phyloP scores from a whole-genome alignment of 1,284 basidiomycete species.

The Thecaphora thlaspeos region DNA sequence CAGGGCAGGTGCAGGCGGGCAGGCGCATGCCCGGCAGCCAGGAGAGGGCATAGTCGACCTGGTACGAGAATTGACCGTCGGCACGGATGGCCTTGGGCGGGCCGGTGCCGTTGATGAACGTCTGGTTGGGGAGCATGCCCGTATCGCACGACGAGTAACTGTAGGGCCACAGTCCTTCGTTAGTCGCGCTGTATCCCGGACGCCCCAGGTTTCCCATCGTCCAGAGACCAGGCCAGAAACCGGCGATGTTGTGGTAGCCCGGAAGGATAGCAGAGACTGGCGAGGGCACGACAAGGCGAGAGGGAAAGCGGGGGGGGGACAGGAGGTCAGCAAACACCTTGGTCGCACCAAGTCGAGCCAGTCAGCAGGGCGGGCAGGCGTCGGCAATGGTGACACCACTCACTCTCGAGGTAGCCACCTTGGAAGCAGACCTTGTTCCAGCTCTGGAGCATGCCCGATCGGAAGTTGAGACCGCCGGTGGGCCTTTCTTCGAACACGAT shows the following conservation, averaged over 20 bases:
- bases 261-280: slow-evolving; percentile 23
- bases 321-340: no score
- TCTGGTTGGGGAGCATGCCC: slow-evolving; percentile 52
- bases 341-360: not conserved
- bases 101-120: slow-evolving; percentile 36
- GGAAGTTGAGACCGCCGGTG: slow-evolving; percentile 53
- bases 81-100: slow-evolving; percentile 34
- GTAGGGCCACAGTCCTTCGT: slow-evolving; percentile 59
- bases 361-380: not conserved
- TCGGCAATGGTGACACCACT: not conserved
- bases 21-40: slow-evolving; percentile 51
- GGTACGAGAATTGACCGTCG: slow-evolving; percentile 19
- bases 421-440: slow-evolving; percentile 59
- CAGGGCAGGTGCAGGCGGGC: slow-evolving; percentile 50
- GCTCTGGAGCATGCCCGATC: slow-evolving; percentile 53
- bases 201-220: slow-evolving; percentile 53
- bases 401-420: slow-evolving; percentile 53
- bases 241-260: slow-evolving; percentile 15
- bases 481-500: slow-evolving; percentile 44
- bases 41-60: slow-evolving; percentile 37
- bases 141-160: slow-evolving; percentile 57
- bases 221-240: slow-evolving; percentile 60
- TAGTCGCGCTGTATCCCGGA: slow-evolving; percentile 55
- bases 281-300: not conserved
- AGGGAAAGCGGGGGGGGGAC: no score